These are phyloP conservation scores for Chaetoceros tenuissimus DNA, from an alignment of 108 stramenopile species.

Conservation along the genomic window DNA sequence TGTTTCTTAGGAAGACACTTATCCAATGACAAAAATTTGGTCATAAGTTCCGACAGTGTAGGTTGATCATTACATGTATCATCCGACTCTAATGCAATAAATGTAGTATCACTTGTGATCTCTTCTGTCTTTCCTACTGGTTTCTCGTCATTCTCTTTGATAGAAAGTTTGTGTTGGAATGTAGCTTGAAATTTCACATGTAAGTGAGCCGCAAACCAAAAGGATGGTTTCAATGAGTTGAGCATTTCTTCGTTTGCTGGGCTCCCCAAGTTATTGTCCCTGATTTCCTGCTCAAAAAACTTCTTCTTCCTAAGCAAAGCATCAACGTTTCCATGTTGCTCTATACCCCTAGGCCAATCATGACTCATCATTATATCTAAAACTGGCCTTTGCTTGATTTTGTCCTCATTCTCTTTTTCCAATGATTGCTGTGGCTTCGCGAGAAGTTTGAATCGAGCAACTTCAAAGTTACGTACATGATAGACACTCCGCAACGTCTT, in stretches of 20 bases:
- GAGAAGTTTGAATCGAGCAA: constrained; percentile 63
- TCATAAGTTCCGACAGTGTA: constrained; percentile 70
- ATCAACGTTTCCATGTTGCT: constrained; percentile 67
- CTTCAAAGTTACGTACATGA: constrained; percentile 85
- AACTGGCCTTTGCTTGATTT: constrained; percentile 1
- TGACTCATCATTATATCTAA: constrained; percentile 89
- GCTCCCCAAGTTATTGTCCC: constrained; percentile 83
- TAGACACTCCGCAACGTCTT: constrained; percentile 80
- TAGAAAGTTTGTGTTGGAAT: constrained; percentile 45
- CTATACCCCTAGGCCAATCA: constrained; percentile 97
- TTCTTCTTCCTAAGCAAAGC: constrained; percentile 69
- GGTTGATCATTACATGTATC: constrained; percentile 25
- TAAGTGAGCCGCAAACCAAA: constrained; percentile 98
- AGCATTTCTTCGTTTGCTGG: constrained; percentile 80
- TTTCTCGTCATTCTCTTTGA: neutral
- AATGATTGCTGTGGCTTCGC: neutral
- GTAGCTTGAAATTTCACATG: constrained; percentile 93
- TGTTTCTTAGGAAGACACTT: constrained; percentile 93
- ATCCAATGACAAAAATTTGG: constrained; percentile 94
- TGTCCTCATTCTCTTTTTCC: neutral
- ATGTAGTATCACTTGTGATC: constrained; percentile 19
- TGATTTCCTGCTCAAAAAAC: constrained; percentile 80
- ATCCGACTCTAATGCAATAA: constrained; percentile 42
- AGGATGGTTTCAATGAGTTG: constrained; percentile 68
- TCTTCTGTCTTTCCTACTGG: constrained; percentile 1